Evolutionary conservation across 2,329 filamentous ascomycete species (phyloP).

Genomic region (Venturia effusa): DNA sequence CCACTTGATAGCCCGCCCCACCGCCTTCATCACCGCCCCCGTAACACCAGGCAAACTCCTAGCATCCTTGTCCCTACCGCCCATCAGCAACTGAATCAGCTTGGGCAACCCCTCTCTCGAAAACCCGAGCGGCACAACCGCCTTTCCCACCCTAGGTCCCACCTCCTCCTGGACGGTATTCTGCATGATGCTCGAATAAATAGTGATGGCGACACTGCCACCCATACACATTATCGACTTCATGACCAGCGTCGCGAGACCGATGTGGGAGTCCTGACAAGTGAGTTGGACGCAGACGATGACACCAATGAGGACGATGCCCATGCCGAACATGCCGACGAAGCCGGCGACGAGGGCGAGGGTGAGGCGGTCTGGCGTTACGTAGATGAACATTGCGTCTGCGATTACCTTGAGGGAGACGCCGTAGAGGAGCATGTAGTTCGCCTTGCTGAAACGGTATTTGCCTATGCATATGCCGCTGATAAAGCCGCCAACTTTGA

Average conservation of each 20-base stretch:
- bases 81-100: neutral
- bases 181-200: conserved; percentile 10
- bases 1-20: conserved; percentile 2
- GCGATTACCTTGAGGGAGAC: neutral
- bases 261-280: conserved; percentile 11
- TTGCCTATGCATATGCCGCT: conserved; percentile 10
- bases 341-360: conserved; percentile 7
- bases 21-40: neutral
- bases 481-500: conserved; percentile 12
- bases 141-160: neutral
- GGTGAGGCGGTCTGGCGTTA: neutral
- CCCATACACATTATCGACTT: conserved; percentile 5
- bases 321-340: conserved; percentile 5
- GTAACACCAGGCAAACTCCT: conserved; percentile 10
- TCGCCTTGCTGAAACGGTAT: neutral
- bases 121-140: neutral
- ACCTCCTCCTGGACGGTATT: conserved; percentile 2
- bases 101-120: neutral
- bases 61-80: neutral
- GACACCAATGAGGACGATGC: conserved; percentile 4
- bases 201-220: conserved; percentile 9
- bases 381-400: neutral
- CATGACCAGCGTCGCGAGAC: conserved; percentile 9
- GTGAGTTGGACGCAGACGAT: conserved; percentile 12
- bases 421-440: conserved; percentile 10